Conservation (phyloP, 768 basidiomycete species). For the Lactifluus piperatus region DNA sequence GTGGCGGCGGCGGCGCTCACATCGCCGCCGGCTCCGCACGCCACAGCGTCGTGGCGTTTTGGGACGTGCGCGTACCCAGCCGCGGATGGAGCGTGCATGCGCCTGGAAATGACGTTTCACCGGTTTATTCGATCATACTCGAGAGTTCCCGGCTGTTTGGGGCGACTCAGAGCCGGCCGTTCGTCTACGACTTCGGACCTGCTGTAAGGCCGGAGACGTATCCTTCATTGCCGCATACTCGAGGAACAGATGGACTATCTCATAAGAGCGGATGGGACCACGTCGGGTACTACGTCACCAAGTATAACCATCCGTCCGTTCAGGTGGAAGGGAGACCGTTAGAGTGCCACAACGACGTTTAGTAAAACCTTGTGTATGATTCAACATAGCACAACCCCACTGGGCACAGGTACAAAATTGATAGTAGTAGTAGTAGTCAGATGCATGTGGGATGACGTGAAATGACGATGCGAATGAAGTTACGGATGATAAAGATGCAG, state of each 20-base stretch:
- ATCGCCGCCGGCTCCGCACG: slow-evolving; percentile 71
- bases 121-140: slow-evolving; percentile 64
- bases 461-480: slow-evolving; percentile 15
- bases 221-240: slow-evolving; percentile 25
- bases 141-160: slow-evolving; percentile 78
- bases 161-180: slow-evolving; percentile 65
- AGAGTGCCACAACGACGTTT: not conserved
- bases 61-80: slow-evolving; percentile 61
- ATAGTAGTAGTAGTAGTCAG: slow-evolving; percentile 1
- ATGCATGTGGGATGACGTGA: slow-evolving; percentile 12
- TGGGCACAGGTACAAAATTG: slow-evolving; percentile 8
- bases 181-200: slow-evolving; percentile 74
- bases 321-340: slow-evolving; percentile 9
- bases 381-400: slow-evolving; percentile 2
- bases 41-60: slow-evolving; percentile 71
- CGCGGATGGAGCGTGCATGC: slow-evolving; percentile 73
- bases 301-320: slow-evolving; percentile 30
- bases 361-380: slow-evolving; percentile 5
- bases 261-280: slow-evolving; percentile 29
- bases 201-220: slow-evolving; percentile 50
- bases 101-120: slow-evolving; percentile 70
- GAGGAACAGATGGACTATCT: slow-evolving; percentile 28
- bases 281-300: slow-evolving; percentile 44
- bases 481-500: slow-evolving; percentile 19
- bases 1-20: slow-evolving; percentile 58